Base-by-base conservation (phyloP, 2,329 filamentous ascomycete genomes). In the Exophiala xenobiotica region DNA sequence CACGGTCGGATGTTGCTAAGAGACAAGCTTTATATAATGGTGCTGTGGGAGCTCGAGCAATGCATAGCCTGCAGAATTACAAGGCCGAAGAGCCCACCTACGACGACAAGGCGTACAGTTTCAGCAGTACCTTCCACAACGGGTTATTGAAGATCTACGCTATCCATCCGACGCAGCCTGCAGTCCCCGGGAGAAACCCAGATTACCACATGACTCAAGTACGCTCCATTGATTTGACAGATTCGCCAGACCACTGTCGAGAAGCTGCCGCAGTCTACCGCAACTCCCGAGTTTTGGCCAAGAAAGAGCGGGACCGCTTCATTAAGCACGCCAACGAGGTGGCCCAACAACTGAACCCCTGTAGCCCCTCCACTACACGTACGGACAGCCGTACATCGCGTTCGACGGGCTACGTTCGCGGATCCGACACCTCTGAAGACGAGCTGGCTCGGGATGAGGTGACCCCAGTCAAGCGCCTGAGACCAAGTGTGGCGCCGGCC, bases 191-290 rank as follows among this genome's bases (percentile, higher is more conserved):
- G 56, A 66, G 54, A 56, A 66, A 46, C 22, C 35, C 51, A n/a
- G 51, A 45, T 37, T 76, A 74, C 60, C 64, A 74, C 40, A 76
- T 74, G 68, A 72, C 67, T n/a, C 59, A 67, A 43, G 3, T 74
- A 0, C 44, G 54, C 0, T 40, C n/a, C 1, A 72, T 38, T 33
- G 51, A 2, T 2, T 53, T 74, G 59, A 71, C 64, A 0, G 45
- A 41, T 22, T 49, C 58, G 43, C 19, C 41, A 3, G 57, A 71
- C 1, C 60, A 40, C 2, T 75, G 72, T 49, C 41, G 61, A 14
- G 11, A 65, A 47, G 73, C n/a, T 9, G 3, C 63, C 4, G 64
- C 63, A 1, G 69, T 68, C 45, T 71, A 73, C 52, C 65, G 72
- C 42, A 76, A 76, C 60, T 58, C 61, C 1, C 62, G 70, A 52